Base-by-base conservation (phyloP, 2,329 filamentous ascomycete species). In the Fusarium torulosum region DNA sequence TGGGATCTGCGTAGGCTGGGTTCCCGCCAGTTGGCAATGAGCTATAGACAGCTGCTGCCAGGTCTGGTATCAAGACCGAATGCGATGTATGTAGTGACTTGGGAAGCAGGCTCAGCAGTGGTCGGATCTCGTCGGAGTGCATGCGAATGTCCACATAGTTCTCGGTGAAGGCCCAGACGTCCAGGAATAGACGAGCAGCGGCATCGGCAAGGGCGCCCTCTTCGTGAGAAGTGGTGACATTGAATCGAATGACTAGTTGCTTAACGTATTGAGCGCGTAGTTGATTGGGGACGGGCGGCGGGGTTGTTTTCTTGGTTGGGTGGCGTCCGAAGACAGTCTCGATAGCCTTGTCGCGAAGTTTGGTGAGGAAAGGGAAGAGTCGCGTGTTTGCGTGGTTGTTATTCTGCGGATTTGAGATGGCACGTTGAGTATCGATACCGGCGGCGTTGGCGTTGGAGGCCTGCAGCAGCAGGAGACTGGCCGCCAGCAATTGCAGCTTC, bases 161-260 rank as follows among this genome's bases (percentile, higher is more conserved):
- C 19, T 89, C 83, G 7, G 90, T 91, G 70, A 92, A 93, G 21
- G 92, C 90, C 96, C 96, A 99, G 3, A 98, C 87, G 75, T 99
- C 96, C 41, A 98, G 83, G 72, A 96, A 91, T 23, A 97, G 85
- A 19, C 88, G 87, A 63, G 91, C 85, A 1, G 90, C 85, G 4
- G 93, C 93, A 57, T 91, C 86, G n/a, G 89, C 85, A 56, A 97
- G 82, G 2, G 90, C 90, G 33, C 81, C 79, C 59, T 92, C 90
- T 74, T 97, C 92, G 20, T 88, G 84, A 4, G 84, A 78, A 25
- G 86, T 89, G 63, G 86, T 89, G 55, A 97, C 82, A 74, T 91
- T 93, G 84, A 98, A 97, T 38, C 96, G 90, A 66, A 98, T 81
- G 17, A 99, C 93, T n/a, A 97, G 85, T 78, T 97, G 90, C 65